Evolutionary conservation across 441 rosid genomes (phyloP).

Genomic region (Populus hybrid): DNA sequence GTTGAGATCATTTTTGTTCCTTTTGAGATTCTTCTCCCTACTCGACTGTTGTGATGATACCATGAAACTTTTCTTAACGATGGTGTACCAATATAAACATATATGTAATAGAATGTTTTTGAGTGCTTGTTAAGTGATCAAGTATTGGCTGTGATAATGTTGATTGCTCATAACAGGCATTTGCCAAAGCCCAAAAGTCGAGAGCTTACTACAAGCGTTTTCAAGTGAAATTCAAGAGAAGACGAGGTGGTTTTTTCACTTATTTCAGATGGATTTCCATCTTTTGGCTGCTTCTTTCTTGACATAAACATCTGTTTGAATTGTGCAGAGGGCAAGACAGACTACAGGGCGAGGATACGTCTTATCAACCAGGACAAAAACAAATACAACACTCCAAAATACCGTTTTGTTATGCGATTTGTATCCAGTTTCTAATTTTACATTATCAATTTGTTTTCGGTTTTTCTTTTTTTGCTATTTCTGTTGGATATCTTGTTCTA

Average conservation of each 20-base stretch:
- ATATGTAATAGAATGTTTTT: not conserved
- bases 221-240: conserved; percentile 87
- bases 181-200: conserved; percentile 60
- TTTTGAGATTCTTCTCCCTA: not conserved
- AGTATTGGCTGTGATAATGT: not conserved
- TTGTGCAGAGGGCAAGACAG: conserved; percentile 67
- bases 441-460: not conserved
- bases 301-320: not conserved
- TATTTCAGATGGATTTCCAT: not conserved
- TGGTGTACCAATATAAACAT: not conserved
- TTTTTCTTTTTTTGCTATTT: not conserved
- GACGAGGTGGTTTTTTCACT: conserved; percentile 53
- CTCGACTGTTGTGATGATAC: not conserved
- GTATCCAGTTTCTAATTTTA: conserved; percentile 39
- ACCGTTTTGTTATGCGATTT: conserved; percentile 73
- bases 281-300: not conserved
- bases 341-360: conserved; percentile 79
- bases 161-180: conserved; percentile 37
- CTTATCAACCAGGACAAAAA: conserved; percentile 81
- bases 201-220: conserved; percentile 82
- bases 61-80: not conserved
- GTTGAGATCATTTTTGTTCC: too few species aligned
- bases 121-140: not conserved
- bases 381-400: conserved; percentile 84
- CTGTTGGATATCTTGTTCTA: not conserved